These are phyloP conservation scores for Penicillium robsamsonii DNA, from an alignment of 495 filamentous ascomycete species.

Conservation along the genomic window DNA sequence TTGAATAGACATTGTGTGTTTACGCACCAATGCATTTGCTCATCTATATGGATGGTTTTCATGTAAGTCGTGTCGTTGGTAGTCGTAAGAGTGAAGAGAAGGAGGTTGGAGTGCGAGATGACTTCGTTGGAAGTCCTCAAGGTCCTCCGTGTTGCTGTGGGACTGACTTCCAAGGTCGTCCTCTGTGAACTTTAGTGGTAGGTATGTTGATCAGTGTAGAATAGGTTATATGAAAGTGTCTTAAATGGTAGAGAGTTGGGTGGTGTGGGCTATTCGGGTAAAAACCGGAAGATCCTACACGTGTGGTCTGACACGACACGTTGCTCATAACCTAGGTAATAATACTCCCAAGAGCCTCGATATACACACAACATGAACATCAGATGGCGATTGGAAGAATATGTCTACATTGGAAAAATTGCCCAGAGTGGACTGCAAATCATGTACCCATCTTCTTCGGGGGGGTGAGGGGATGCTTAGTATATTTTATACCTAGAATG, in stretches of 20 bases:
- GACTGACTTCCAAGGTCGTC: neutral
- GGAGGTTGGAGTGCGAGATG: neutral
- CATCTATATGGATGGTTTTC: constrained; percentile 10
- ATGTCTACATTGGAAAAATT: neutral
- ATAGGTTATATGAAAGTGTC: neutral
- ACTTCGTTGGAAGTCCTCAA: neutral
- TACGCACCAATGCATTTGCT: constrained; percentile 26
- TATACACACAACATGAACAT: neutral
- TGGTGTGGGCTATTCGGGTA: neutral
- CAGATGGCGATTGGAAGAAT: neutral
- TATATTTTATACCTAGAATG: neutral
- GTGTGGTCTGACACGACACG: neutral
- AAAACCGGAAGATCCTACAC: neutral
- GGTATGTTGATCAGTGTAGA: neutral
- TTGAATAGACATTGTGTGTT: constrained; percentile 32
- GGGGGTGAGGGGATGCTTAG: neutral
- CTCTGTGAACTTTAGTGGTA: neutral
- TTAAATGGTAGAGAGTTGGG: neutral
- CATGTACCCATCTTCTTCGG: neutral
- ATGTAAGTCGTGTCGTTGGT: no score
- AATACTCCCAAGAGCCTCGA: neutral
- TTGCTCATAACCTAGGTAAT: neutral
- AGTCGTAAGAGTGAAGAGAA: neutral
- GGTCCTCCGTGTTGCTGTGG: neutral
- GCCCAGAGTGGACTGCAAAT: neutral